These are phyloP conservation scores for Nothomitra cinnamomea DNA, from an alignment of 2,329 filamentous ascomycete genomes.

Conservation along the genomic window DNA sequence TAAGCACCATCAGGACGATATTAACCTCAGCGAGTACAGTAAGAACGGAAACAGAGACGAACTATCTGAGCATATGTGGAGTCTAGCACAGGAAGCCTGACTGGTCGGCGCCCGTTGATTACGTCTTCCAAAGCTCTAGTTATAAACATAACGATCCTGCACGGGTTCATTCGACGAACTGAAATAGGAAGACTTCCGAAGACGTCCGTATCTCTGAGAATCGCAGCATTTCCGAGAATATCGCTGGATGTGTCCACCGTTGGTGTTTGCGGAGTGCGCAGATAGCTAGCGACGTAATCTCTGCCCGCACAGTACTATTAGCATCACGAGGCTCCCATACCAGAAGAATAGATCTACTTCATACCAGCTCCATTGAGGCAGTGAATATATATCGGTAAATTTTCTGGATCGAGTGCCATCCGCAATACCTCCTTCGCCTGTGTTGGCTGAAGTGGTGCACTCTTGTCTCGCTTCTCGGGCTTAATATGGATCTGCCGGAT, in stretches of 20 bases:
- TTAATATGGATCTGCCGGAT: constrained; percentile 9
- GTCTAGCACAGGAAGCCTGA: no score
- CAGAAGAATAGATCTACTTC: not conserved
- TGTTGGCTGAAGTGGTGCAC: constrained; percentile 8
- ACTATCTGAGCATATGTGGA: no score
- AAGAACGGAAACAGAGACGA: no score
- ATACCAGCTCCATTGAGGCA: constrained; percentile 10
- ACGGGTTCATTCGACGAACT: constrained; percentile 6
- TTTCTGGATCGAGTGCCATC: constrained; percentile 7
- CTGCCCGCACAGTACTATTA: not conserved
- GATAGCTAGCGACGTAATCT: constrained; percentile 9
- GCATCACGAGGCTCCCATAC: not conserved
- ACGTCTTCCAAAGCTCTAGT: no score
- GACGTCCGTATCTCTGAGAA: constrained; percentile 10
- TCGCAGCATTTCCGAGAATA: constrained; percentile 9
- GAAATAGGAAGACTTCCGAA: constrained; percentile 8
- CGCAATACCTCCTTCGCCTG: constrained; percentile 8
- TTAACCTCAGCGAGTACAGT: no score
- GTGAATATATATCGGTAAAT: constrained; percentile 10
- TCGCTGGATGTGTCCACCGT: constrained; percentile 9
- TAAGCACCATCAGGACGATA: no score
- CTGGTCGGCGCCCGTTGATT: no score
- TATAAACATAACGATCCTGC: no score
- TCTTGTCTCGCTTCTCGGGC: constrained; percentile 9
- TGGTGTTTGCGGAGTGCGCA: constrained; percentile 9